phyloP scores from a whole-genome alignment of 2,329 filamentous ascomycete species.

The Tolypocladium capitatum region DNA sequence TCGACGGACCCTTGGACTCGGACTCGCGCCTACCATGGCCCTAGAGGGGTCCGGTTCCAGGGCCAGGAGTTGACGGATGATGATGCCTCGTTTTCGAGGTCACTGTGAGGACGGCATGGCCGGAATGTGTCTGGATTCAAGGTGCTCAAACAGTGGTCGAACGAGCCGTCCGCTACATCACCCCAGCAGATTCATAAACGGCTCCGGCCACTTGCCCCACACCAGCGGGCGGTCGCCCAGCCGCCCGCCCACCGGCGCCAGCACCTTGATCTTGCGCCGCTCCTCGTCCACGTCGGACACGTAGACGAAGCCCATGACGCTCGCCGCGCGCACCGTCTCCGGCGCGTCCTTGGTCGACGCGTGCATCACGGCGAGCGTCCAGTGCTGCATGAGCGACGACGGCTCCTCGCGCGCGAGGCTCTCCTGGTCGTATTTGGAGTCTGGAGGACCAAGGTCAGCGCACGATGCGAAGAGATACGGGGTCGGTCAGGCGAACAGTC shows the following conservation, averaged over 20 bases:
- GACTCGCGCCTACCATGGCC: neutral
- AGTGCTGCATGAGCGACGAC: constrained; percentile 59
- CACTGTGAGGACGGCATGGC: no score
- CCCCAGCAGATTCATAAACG: constrained; percentile 62
- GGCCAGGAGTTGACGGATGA: no score
- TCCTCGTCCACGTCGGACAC: constrained; percentile 83
- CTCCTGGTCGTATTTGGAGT: constrained; percentile 16
- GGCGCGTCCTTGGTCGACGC: constrained; percentile 56
- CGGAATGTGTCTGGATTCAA: neutral
- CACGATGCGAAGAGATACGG: no score
- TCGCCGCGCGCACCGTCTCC: constrained; percentile 63
- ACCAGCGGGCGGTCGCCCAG: constrained; percentile 70
- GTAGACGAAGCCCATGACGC: constrained; percentile 86
- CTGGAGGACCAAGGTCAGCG: constrained; percentile 4
- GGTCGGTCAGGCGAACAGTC: constrained; percentile 32
- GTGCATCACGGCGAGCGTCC: constrained; percentile 73
- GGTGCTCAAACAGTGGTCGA: neutral
- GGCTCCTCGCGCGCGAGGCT: constrained; percentile 52
- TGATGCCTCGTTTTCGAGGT: no score
- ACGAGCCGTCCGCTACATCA: constrained; percentile 5
- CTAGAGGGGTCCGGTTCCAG: neutral
- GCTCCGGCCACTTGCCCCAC: constrained; percentile 78
- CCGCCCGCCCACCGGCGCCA: constrained; percentile 73
- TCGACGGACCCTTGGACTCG: neutral
- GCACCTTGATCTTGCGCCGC: constrained; percentile 63